These are phyloP conservation scores for Aspergillus asperescens DNA, from an alignment of 495 filamentous ascomycete species.

Conservation along the genomic window DNA sequence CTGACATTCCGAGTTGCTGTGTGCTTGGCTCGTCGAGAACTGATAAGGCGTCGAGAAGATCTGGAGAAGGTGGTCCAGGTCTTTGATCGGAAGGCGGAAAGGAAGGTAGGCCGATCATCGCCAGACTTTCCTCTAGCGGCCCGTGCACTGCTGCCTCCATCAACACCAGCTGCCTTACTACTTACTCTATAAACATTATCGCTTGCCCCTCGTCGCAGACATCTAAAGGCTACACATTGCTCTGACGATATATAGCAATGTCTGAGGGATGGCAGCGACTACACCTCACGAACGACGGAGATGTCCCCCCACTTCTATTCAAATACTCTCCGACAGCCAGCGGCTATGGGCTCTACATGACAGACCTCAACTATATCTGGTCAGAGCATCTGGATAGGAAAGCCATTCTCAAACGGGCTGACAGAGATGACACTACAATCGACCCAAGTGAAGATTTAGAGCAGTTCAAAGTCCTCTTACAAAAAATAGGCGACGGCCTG, in stretches of 20 bases:
- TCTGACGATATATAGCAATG: constrained; percentile 24
- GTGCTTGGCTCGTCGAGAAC: not conserved
- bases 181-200: not conserved
- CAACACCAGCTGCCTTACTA: constrained; percentile 2
- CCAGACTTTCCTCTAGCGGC: constrained; percentile 20
- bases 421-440: constrained; percentile 66
- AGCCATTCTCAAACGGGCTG: constrained; percentile 60
- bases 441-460: constrained; percentile 73
- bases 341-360: constrained; percentile 70
- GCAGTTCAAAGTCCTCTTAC: constrained; percentile 66
- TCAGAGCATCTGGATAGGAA: constrained; percentile 58
- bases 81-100: not conserved
- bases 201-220: not conserved
- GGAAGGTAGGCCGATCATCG: constrained; percentile 31
- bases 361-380: constrained; percentile 87
- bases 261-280: constrained; percentile 37
- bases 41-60: not conserved
- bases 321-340: constrained; percentile 44
- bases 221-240: not conserved
- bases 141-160: constrained; percentile 18
- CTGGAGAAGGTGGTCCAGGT: constrained; percentile 8
- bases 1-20: constrained; percentile 25
- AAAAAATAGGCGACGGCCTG: constrained; percentile 63
- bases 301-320: constrained; percentile 49
- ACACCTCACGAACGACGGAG: constrained; percentile 13